Evolutionary conservation across 1,284 basidiomycete species (phyloP).

Genomic region (Rhodotorula sp.): DNA sequence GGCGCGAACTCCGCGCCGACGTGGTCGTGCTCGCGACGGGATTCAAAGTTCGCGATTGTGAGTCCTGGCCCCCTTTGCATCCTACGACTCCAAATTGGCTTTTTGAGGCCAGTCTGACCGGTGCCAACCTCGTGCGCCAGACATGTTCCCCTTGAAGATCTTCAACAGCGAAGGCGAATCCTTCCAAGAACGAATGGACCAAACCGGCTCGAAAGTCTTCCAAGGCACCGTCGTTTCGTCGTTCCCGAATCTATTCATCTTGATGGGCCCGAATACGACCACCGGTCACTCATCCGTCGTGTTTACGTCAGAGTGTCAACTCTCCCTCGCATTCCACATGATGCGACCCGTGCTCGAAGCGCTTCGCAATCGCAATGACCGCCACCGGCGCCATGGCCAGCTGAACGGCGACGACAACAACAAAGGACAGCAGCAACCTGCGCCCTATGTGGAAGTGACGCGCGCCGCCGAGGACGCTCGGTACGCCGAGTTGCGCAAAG

Average conservation of each 20-base stretch:
- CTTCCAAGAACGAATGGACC: slow-evolving; percentile 21
- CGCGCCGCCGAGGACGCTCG: slow-evolving; percentile 25
- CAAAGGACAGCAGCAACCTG: slow-evolving; percentile 1
- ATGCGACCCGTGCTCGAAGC: slow-evolving; percentile 25
- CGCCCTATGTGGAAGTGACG: slow-evolving; percentile 36
- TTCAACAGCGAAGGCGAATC: slow-evolving; percentile 31
- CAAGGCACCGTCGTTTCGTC: slow-evolving; percentile 27
- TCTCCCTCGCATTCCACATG: slow-evolving; percentile 36
- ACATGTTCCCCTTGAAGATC: slow-evolving; percentile 38
- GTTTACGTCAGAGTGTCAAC: slow-evolving; percentile 39
- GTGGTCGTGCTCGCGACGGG: slow-evolving; percentile 35
- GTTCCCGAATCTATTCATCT: slow-evolving; percentile 39
- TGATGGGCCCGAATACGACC: slow-evolving; percentile 39
- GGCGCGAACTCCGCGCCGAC: slow-evolving; percentile 30
- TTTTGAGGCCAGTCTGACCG: background rate
- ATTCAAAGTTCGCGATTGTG: slow-evolving; percentile 38
- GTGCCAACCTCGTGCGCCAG: background rate
- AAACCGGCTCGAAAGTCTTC: slow-evolving; percentile 23
- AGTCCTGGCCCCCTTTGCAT: background rate
- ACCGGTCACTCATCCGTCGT: slow-evolving; percentile 41
- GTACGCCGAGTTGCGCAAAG: slow-evolving; percentile 15
- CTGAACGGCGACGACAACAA: background rate
- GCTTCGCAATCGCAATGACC: background rate
- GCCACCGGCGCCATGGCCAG: too few relatives aligned
- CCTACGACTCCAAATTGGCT: background rate